Evolutionary conservation across 805 yeast genomes (phyloP), one percentile per base, ranked within the genome.

Genomic region (Candida endomychidarum): DNA sequence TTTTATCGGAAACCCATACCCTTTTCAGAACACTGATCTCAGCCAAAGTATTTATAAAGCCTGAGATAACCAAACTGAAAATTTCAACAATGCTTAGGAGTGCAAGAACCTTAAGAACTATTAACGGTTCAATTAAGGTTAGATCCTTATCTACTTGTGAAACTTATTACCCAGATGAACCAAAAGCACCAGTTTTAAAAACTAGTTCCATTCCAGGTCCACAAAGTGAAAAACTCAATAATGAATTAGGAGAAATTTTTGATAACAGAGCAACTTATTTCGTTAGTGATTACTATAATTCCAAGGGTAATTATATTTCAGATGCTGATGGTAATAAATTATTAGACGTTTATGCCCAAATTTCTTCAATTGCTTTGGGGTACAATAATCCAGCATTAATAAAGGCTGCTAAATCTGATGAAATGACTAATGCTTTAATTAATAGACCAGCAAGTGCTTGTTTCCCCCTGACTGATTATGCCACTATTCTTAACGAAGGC

Each of bases 391-490:
- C 74, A 1, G 65, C 50, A 15, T 57, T 69, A 41, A 49, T 53
- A 35, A 54, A 61, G 44, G 57, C 65, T 11, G 73, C 74, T 2
- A 57, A 54, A 41, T 61, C 69, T 1, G 66, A 59, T 24, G 70
- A 61, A 44, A 69, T 69, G 74, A 57, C 62, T 37, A 60, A 56
- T 38, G 70, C 74, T 5, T 52, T 69, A 40, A 54, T 66, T 27
- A 67, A 69, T 51, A 56, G 74, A 40, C 74, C 74, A 1, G 73
- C 74, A 1, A 63, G 66, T 56, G 74, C 72, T 8, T 67, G 72
- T 40, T 67, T 67, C 47, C 72, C 74, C 8, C 71, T 78, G 12
- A 65, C 67, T n/a, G 79, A 79, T 50, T 74, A 78, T 52, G 63
- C 68, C 33, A 55, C 63, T 9, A 71, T 78, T 17, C 59, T 80